Evolutionary conservation across 305 asterid species (phyloP).

Genomic region (Fraxinus paxiana): DNA sequence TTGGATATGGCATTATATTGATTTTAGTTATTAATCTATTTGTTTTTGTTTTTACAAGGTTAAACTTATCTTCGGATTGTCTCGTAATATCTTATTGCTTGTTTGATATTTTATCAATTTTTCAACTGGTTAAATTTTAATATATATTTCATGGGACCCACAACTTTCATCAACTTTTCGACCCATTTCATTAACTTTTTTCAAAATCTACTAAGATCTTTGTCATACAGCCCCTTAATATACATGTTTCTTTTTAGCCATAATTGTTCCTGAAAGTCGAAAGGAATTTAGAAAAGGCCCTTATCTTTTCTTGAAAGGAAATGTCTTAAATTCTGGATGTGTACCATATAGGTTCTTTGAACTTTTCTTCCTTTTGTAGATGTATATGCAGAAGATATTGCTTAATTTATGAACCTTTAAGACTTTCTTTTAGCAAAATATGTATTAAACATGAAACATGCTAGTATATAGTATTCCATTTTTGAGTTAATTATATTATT

Average conservation of each 20-base stretch:
- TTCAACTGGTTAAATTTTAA: not conserved
- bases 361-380: constrained; percentile 13
- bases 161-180: not conserved
- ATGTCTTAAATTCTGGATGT: constrained; percentile 7
- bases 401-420: constrained; percentile 1
- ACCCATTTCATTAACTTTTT: not conserved
- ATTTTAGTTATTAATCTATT: not conserved
- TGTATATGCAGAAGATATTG: constrained; percentile 21
- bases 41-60: not conserved
- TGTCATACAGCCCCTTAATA: not conserved
- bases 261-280: constrained; percentile 19
- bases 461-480: not conserved
- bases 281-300: constrained; percentile 25
- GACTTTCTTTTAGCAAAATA: not conserved
- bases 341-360: constrained; percentile 26
- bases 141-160: not conserved
- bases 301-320: constrained; percentile 13
- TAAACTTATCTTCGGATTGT: not conserved
- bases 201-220: not conserved
- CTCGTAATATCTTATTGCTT: not conserved
- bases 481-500: not conserved
- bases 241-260: not conserved
- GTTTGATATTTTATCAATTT: not conserved
- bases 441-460: not conserved
- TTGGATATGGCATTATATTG: not conserved